Evolutionary conservation across 1,139 yeast genomes (phyloP).

Genomic region (Meyerozyma athensensis): DNA sequence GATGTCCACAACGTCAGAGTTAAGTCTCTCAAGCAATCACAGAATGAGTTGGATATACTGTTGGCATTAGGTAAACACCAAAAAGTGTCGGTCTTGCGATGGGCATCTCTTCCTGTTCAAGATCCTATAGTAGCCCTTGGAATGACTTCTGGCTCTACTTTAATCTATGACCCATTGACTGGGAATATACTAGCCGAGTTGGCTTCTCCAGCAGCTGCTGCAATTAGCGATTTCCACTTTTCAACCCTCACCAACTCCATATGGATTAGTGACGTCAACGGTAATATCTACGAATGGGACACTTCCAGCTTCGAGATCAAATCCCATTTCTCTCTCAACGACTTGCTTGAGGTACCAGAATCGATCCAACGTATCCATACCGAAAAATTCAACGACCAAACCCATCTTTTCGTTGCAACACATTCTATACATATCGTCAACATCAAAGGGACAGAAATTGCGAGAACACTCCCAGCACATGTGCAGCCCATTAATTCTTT

Average conservation of each 20-base stretch:
- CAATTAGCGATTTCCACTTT: constrained; percentile 51
- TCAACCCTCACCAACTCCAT: constrained; percentile 39
- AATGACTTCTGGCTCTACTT: constrained; percentile 58
- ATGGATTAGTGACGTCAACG: constrained; percentile 65
- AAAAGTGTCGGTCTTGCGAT: constrained; percentile 48
- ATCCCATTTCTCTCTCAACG: constrained; percentile 40
- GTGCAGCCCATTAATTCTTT: constrained; percentile 57
- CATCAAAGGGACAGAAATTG: constrained; percentile 28
- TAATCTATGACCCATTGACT: constrained; percentile 65
- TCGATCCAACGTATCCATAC: constrained; percentile 30
- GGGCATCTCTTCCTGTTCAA: constrained; percentile 46
- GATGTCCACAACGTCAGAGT: constrained; percentile 73
- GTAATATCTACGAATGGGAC: constrained; percentile 65
- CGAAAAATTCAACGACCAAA: constrained; percentile 29
- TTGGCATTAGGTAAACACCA: constrained; percentile 53
- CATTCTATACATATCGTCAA: constrained; percentile 56
- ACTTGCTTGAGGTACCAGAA: constrained; percentile 32
- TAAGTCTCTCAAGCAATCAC: constrained; percentile 42
- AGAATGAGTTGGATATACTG: constrained; percentile 33
- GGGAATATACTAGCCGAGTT: constrained; percentile 53
- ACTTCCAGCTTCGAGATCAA: constrained; percentile 35
- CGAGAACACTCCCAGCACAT: constrained; percentile 65
- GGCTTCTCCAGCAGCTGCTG: constrained; percentile 44
- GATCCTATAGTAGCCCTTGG: constrained; percentile 55
- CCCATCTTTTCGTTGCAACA: constrained; percentile 57